Percentiles rank a stretch among this genome's conserved stretches.
Conservation (phyloP, 345 rosid species). For the Melaleuca alternifolia region DNA sequence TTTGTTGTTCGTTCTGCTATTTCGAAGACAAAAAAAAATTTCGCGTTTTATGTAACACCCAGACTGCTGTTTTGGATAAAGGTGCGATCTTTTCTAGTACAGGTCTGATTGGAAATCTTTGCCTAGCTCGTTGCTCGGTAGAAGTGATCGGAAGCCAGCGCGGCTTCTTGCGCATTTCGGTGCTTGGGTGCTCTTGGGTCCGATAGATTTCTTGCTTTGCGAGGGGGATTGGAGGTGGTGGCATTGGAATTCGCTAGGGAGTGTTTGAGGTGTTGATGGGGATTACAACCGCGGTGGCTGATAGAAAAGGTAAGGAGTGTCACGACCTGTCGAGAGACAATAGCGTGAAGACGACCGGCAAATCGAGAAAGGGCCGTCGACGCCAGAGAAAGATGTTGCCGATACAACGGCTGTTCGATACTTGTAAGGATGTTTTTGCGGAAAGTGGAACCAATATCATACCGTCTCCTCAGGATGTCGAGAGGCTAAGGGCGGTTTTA, state of each 20-base stretch:
- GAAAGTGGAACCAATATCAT: constrained; percentile 34
- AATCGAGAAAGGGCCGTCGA: constrained; percentile 23
- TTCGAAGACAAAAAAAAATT: not conserved
- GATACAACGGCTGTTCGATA: constrained; percentile 52
- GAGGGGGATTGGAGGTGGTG: not conserved
- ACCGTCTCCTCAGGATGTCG: constrained; percentile 51
- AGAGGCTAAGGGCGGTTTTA: constrained; percentile 42
- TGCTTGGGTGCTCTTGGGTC: not conserved
- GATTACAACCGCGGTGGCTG: constrained; percentile 32
- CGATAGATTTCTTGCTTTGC: not conserved
- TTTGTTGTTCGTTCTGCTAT: not conserved
- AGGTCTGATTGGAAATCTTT: not conserved
- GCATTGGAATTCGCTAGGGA: not conserved
- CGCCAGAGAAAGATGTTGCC: constrained; percentile 19
- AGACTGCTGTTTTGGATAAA: not conserved
- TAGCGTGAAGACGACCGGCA: constrained; percentile 4
- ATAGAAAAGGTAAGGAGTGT: constrained; percentile 29
- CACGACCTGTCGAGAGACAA: constrained; percentile 25
- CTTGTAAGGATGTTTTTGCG: constrained; percentile 71
- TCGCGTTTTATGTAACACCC: not conserved
- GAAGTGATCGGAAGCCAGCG: not conserved
- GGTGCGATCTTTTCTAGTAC: not conserved
- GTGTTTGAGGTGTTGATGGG: constrained; percentile 38
- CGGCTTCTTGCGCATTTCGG: not conserved
- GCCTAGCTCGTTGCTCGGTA: not conserved